phyloP scores from a whole-genome alignment of 2,329 filamentous ascomycete species.

The Plenodomus lindquistii region DNA sequence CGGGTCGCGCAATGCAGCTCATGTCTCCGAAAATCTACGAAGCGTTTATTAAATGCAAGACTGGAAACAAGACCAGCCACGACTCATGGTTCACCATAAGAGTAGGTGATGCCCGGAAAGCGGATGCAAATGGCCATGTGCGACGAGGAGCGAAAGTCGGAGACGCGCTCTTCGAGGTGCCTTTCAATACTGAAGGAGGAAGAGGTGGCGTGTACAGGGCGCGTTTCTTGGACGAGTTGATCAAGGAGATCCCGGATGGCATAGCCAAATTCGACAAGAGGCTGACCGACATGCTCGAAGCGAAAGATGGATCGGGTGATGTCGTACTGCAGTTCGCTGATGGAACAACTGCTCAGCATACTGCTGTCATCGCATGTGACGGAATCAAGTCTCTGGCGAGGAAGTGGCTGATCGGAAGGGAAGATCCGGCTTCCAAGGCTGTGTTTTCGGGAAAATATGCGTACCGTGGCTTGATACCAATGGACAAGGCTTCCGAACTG shows the following conservation, averaged over 20 bases:
- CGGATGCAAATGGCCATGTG: slow-evolving; percentile 34
- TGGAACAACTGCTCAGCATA: slow-evolving; percentile 51
- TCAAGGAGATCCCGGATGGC: slow-evolving; percentile 52
- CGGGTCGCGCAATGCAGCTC: slow-evolving; percentile 58
- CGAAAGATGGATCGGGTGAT: slow-evolving; percentile 35
- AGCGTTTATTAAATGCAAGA: slow-evolving; percentile 50
- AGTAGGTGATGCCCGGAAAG: slow-evolving; percentile 37
- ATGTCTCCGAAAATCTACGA: slow-evolving; percentile 50
- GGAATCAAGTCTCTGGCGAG: slow-evolving; percentile 65
- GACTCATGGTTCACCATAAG: slow-evolving; percentile 38
- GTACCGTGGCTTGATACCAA: slow-evolving; percentile 66
- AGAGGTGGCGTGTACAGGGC: slow-evolving; percentile 53
- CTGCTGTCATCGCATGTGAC: slow-evolving; percentile 64
- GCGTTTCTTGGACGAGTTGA: slow-evolving; percentile 55
- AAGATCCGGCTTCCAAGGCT: slow-evolving; percentile 49
- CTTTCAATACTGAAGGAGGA: slow-evolving; percentile 24
- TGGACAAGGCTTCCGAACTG: slow-evolving; percentile 55
- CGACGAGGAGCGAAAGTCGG: slow-evolving; percentile 35
- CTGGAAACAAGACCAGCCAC: slow-evolving; percentile 40
- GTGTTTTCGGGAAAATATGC: slow-evolving; percentile 64
- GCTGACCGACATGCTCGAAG: slow-evolving; percentile 32
- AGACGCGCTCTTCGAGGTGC: slow-evolving; percentile 34
- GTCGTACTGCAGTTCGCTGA: slow-evolving; percentile 52
- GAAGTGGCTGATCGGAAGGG: slow-evolving; percentile 56
- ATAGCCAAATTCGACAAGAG: slow-evolving; percentile 51